Evolutionary conservation across 2,329 filamentous ascomycete genomes (phyloP).

Genomic region (Cladorrhinum sp.): DNA sequence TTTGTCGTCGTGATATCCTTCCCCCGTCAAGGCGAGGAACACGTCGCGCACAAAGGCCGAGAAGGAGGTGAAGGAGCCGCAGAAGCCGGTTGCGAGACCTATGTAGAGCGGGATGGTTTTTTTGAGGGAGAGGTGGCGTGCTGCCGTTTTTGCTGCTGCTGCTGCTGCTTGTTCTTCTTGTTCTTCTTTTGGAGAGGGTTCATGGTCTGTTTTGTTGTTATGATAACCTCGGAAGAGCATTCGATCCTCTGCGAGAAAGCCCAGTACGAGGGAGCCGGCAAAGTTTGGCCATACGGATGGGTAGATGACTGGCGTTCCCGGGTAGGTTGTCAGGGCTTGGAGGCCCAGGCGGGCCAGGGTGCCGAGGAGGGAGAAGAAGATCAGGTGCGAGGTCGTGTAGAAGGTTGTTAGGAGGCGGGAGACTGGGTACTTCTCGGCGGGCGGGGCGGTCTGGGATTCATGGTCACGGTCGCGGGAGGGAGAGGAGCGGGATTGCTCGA

Average conservation of each 20-base stretch:
- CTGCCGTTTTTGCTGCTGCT: conserved; percentile 16
- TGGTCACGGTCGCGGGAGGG: no score
- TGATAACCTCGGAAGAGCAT: conserved; percentile 59
- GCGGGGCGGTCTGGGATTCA: conserved; percentile 27
- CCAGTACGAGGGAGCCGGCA: conserved; percentile 75
- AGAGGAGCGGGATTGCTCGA: conserved; percentile 35
- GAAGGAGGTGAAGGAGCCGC: conserved; percentile 76
- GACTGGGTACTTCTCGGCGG: conserved; percentile 26
- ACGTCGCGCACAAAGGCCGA: conserved; percentile 78
- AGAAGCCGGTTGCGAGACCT: conserved; percentile 66
- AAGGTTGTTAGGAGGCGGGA: conserved; percentile 55
- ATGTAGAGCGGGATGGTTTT: conserved; percentile 88
- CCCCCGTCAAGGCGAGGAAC: conserved; percentile 77
- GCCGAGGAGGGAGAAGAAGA: conserved; percentile 81
- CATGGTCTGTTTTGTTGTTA: conserved; percentile 33
- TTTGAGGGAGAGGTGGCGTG: conserved; percentile 63
- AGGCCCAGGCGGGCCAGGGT: conserved; percentile 80
- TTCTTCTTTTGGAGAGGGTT: conserved; percentile 30
- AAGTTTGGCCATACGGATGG: conserved; percentile 86
- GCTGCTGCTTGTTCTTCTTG: conserved; percentile 32
- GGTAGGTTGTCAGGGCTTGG: conserved; percentile 73
- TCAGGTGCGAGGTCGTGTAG: conserved; percentile 76
- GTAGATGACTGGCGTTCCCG: conserved; percentile 70
- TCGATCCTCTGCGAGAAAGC: conserved; percentile 77
- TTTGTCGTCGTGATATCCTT: conserved; percentile 35